phyloP scores from a whole-genome alignment of 495 filamentous ascomycete genomes.

The Diplogelasinospora grovesii region DNA sequence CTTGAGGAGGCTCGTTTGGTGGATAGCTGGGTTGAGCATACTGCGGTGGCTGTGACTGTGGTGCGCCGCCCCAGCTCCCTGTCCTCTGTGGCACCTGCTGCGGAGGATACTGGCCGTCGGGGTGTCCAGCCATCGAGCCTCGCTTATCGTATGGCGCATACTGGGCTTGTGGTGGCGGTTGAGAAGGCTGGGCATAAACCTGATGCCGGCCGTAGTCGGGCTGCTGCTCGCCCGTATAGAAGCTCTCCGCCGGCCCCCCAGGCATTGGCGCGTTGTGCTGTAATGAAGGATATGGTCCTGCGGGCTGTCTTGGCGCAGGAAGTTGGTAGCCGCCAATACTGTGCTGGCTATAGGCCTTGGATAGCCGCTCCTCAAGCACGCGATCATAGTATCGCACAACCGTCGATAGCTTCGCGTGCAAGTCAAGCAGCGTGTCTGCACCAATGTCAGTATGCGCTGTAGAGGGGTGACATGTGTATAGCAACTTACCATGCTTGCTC shows the following conservation, averaged over 20 bases:
- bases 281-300: slow-evolving; percentile 63
- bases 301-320: slow-evolving; percentile 45
- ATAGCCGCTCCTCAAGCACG: slow-evolving; percentile 93
- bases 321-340: slow-evolving; percentile 49
- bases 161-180: slow-evolving; percentile 29
- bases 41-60: slow-evolving; percentile 23
- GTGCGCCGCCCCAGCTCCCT: slow-evolving; percentile 36
- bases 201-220: slow-evolving; percentile 45
- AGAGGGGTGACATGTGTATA: slow-evolving; percentile 23
- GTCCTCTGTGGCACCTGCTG: slow-evolving; percentile 40
- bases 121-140: slow-evolving; percentile 26
- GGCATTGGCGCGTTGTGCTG: slow-evolving; percentile 42
- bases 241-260: slow-evolving; percentile 63
- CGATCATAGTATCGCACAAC: slow-evolving; percentile 98
- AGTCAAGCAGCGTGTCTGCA: slow-evolving; percentile 74
- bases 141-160: slow-evolving; percentile 34
- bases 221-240: slow-evolving; percentile 63
- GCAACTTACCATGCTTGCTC: slow-evolving; percentile 83
- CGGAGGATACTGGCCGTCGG: slow-evolving; percentile 40
- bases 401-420: slow-evolving; percentile 91
- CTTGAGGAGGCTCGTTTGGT: slow-evolving; percentile 26
- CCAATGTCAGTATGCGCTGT: slow-evolving; percentile 27
- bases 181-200: slow-evolving; percentile 30
- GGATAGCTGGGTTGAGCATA: slow-evolving; percentile 30
- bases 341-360: slow-evolving; percentile 85